Conservation (phyloP, 2,329 filamentous ascomycete genomes). For the Coleophoma eucalyptorum region DNA sequence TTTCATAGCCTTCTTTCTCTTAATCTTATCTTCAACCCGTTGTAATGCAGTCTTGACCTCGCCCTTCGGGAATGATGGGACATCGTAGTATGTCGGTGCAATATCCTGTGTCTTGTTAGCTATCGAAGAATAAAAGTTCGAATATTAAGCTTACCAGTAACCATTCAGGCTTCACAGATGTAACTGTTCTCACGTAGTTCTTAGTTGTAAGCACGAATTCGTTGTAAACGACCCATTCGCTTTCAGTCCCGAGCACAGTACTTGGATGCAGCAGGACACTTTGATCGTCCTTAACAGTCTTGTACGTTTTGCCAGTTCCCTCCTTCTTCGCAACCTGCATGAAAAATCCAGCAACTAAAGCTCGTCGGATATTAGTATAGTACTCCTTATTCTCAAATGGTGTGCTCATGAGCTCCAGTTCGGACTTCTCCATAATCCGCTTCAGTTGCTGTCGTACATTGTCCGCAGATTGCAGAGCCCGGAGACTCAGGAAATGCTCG, state of each 20-base stretch:
- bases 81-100: constrained; percentile 87
- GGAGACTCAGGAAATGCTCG: constrained; percentile 89
- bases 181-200: constrained; percentile 96
- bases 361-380: constrained; percentile 94
- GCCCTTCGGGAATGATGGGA: constrained; percentile 77
- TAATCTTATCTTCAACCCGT: constrained; percentile 55
- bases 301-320: constrained; percentile 81
- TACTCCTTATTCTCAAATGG: constrained; percentile 95
- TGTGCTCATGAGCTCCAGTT: constrained; percentile 81
- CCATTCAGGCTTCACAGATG: constrained; percentile 90
- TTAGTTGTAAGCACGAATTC: constrained; percentile 98
- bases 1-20: constrained; percentile 40
- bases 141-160: constrained; percentile 63
- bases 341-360: constrained; percentile 93
- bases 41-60: constrained; percentile 72
- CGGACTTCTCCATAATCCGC: constrained; percentile 93
- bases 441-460: constrained; percentile 89
- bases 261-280: constrained; percentile 89
- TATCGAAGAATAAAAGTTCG: not conserved
- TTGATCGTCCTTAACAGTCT: constrained; percentile 95
- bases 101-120: constrained; percentile 66
- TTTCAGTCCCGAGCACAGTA: constrained; percentile 82
- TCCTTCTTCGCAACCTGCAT: constrained; percentile 99
- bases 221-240: constrained; percentile 97
- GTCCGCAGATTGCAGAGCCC: constrained; percentile 87